phyloP scores from a whole-genome alignment of 2,329 filamentous ascomycete species.

The Trichophyton equinum region DNA sequence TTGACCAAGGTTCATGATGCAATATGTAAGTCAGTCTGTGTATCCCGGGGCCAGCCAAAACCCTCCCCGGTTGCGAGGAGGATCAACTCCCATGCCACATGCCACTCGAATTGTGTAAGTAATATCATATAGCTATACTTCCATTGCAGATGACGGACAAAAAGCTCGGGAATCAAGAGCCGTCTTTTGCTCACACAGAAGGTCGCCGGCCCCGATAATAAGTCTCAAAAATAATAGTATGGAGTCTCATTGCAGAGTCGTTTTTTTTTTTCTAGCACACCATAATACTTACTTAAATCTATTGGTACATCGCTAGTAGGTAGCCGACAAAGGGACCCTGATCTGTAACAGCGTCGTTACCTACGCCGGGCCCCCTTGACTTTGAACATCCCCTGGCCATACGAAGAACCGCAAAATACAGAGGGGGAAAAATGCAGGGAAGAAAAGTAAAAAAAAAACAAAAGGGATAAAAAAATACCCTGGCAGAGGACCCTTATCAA shows the following conservation, averaged over 20 bases:
- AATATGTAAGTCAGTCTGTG: background rate
- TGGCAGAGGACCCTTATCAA: background rate
- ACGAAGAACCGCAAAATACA: background rate
- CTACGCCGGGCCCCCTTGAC: background rate
- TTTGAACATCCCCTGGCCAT: background rate
- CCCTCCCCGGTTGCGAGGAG: background rate
- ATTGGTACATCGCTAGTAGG: background rate
- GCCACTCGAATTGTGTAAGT: background rate
- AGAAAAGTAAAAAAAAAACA: no score
- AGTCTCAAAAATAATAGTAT: no score
- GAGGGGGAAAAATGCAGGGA: background rate
- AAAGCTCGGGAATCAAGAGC: background rate
- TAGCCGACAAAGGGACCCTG: background rate
- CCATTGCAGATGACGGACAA: background rate
- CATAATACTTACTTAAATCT: background rate
- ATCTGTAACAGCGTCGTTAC: background rate
- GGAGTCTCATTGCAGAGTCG: no score
- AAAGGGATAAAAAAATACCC: background rate
- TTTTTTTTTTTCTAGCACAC: background rate
- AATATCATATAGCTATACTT: background rate
- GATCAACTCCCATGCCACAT: slow-evolving; percentile 1
- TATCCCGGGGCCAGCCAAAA: background rate
- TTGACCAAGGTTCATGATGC: background rate
- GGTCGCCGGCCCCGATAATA: no score
- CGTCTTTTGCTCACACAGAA: no score